A percentile compares a stretch with the other conserved stretches of the same genome.
phyloP scores from a whole-genome alignment of 441 rosid genomes.

The Syzygium malaccense region DNA sequence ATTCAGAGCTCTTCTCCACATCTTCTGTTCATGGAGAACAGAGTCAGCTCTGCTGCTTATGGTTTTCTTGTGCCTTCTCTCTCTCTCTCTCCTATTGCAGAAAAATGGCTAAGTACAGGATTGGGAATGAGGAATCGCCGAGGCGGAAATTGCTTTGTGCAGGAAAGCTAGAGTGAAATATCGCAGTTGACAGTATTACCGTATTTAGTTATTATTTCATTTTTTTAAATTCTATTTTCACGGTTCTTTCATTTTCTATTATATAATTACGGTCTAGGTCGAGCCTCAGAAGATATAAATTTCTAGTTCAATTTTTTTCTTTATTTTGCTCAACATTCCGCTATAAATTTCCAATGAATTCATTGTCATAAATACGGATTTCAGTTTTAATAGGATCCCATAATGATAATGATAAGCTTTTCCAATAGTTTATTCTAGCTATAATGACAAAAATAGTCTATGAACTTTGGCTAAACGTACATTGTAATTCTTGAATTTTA shows the following conservation, averaged over 20 bases:
- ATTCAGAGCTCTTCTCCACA: slow-evolving; percentile 42
- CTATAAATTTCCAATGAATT: neutral
- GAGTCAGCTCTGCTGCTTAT: neutral
- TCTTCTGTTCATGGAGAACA: slow-evolving; percentile 11
- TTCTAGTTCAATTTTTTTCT: neutral
- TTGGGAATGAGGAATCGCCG: neutral
- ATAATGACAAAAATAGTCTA: too few relatives aligned
- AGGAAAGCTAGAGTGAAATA: neutral
- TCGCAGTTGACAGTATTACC: neutral
- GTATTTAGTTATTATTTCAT: neutral
- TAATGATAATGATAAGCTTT: neutral
- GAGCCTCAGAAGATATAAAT: neutral
- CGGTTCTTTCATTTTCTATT: neutral
- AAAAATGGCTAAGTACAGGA: neutral
- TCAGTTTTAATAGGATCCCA: neutral
- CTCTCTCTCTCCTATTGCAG: neutral
- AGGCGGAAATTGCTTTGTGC: neutral
- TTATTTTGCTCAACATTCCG: neutral
- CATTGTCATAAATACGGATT: neutral
- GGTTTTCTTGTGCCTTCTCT: neutral
- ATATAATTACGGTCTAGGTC: neutral
- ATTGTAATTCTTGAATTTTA: too few relatives aligned
- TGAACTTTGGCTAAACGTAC: too few relatives aligned
- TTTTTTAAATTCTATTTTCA: neutral
- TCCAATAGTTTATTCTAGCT: neutral